Evolutionary conservation across 2,329 filamentous ascomycete genomes (phyloP).

Genomic region (Huntiella decipiens): DNA sequence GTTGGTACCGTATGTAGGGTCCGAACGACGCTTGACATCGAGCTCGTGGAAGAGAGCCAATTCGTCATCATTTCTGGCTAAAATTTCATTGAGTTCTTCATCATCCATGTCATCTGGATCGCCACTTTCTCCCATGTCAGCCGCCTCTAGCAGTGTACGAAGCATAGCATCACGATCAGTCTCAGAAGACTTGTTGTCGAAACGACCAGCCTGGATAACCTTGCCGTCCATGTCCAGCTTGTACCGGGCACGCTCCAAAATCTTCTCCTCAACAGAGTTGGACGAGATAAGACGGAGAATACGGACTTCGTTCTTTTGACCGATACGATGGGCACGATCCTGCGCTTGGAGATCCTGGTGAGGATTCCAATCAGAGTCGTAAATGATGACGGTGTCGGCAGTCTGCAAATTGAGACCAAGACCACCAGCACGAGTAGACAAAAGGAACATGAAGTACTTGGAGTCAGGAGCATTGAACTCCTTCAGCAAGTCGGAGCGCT

Average conservation of each 20-base stretch:
- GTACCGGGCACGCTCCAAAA: conserved; percentile 86
- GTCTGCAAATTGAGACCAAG: conserved; percentile 93
- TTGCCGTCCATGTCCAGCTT: conserved; percentile 99
- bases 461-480: conserved; percentile 81
- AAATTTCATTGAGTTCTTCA: conserved; percentile 85
- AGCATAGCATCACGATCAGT: conserved; percentile 96
- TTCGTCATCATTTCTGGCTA: conserved; percentile 75
- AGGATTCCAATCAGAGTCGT: conserved; percentile 98
- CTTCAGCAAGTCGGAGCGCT: conserved; percentile 75
- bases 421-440: conserved; percentile 97
- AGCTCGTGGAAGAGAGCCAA: conserved; percentile 60
- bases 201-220: conserved; percentile 96
- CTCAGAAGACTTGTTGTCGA: conserved; percentile 98
- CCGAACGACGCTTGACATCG: conserved; percentile 52
- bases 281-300: conserved; percentile 91
- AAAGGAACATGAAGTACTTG: conserved; percentile 89
- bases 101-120: conserved; percentile 98
- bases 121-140: conserved; percentile 45
- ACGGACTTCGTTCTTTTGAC: conserved; percentile 97
- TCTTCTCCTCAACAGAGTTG: conserved; percentile 97
- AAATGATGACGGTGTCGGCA: conserved; percentile 97
- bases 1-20: conserved; percentile 50
- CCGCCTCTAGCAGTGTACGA: conserved; percentile 74
- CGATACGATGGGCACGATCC: conserved; percentile 98
- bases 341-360: conserved; percentile 98